Evolutionary conservation across 2,329 filamentous ascomycete species (phyloP), one percentile per base, ranked within the genome.

Genomic region (Aspergillus versicolor): DNA sequence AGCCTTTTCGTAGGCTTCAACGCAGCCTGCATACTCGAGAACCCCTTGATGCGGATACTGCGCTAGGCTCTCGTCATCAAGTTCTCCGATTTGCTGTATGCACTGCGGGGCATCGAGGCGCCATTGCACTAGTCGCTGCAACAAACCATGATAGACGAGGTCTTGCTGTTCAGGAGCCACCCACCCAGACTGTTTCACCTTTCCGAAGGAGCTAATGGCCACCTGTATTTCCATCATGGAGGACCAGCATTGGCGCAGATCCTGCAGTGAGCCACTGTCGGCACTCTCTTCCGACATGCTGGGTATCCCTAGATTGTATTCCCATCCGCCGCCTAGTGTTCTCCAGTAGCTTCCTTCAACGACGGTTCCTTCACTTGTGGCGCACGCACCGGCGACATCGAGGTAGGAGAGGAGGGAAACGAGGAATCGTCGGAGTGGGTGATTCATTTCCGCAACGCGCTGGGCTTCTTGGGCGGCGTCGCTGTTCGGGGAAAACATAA

Each of bases 351-450:
- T 71, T 3, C 73, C 73, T 49, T 73, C 64, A 11, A 75, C 70
- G 7, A 75, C 64, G 4, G 73, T 74, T 3, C 70, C 72, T 27
- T 74, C 70, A 19, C 70, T 69, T 5, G 71, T 73, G 4, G 72
- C 71, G 54, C 73, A 74, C 11, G 74, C 70, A 27, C 73, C 73
- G 0, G 73, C 73, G 19, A 75, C 73, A 47, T 76, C 73, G 17
- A 76, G 71, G 54, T 74, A 75, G 2, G 71, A 74, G 34, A 75
- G 67, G 13, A 75, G 64, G 2, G 72, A 75, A 15, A 76, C 69
- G n/a, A 76, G 70, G 52, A 75, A 75, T 24, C 62, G 63, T 41
- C 69, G 68, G 11, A 74, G 67, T 2, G 72, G 71, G 27, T 73
- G 70, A 34, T 71, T 70, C 13, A 63, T 67, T 52, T 72, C 69